Evolutionary conservation across 2,329 filamentous ascomycete genomes (phyloP), one percentile per base, ranked within the genome.

Genomic region (Colletotrichum noveboracense): DNA sequence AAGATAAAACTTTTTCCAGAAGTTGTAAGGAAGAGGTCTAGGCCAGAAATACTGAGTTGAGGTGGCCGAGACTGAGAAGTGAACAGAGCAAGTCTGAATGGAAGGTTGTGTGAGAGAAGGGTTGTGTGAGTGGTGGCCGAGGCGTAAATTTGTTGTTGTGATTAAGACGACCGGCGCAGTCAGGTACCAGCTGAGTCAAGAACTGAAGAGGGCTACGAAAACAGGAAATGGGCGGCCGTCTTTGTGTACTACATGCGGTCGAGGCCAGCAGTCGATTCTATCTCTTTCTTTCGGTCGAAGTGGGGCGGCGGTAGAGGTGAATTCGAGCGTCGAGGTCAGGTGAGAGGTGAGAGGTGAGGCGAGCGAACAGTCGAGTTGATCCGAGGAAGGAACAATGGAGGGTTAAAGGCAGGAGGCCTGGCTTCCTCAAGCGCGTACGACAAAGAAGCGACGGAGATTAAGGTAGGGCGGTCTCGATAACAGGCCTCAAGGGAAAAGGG

Each of bases 141-240:
- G 21, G 18, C 36, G 52, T 34, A 48, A 36, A 18, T 32, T 60
- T 56, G 18, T 67, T 67, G 30, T 66, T 32, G 65, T 67, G 56
- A 75, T 74, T 64, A 70, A 67, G 52, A 75, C 66, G 66, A 26
- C 74, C 71, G 12, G 74, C 71, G 61, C 71, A 75, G 38, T 76
- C 71, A 75, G 74, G 34, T 52, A 66, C 74, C 73, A 76, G 76
- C 76, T 73, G 76, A 77, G 69, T 76, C 73, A 74, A 69, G 69
- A 76, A 78, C 43, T 66, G 67, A 76, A 77, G 24, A 65, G 21
- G 32, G n/a, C n/a, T n/a, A 76, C 68, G 60, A 68, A 62, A 36
- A 72, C 28, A 66, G 65, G 21, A 64, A 60, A 43, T n/a, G 32
- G 34, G 58, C 9, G 55, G 62, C 36, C 34, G 18, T 71, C 14